Evolutionary conservation across 2,329 filamentous ascomycete genomes (phyloP).

Genomic region (Pezicula radicicola): DNA sequence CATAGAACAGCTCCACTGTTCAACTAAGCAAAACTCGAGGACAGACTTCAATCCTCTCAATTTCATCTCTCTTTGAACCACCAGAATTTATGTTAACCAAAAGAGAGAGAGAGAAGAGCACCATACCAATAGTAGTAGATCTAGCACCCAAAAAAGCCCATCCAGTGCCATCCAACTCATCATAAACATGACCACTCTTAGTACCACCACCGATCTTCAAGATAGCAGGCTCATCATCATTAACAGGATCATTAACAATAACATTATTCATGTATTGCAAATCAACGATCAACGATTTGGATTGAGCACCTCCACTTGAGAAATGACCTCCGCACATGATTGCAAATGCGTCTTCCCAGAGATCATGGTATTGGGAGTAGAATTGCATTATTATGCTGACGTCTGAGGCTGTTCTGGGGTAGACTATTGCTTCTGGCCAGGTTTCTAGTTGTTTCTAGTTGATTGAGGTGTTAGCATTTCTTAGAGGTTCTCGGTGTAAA

Average conservation of each 20-base stretch:
- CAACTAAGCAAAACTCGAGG: no score
- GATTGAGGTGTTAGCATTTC: no score
- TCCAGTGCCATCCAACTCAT: constrained; percentile 1
- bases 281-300: constrained; percentile 2
- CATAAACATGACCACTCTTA: constrained; percentile 3
- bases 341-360: constrained; percentile 3
- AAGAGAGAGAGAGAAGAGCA: neutral
- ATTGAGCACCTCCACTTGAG: constrained; percentile 2
- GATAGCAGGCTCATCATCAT: neutral
- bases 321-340: constrained; percentile 3
- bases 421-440: constrained; percentile 2
- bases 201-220: constrained; percentile 1
- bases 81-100: neutral
- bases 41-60: no score
- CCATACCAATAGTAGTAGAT: constrained; percentile 3
- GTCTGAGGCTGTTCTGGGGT: neutral
- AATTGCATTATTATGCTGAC: constrained; percentile 4
- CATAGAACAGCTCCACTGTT: no score
- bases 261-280: constrained; percentile 1
- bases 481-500: no score
- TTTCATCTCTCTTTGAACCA: no score
- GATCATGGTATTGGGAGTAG: constrained; percentile 1
- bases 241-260: neutral
- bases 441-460: neutral
- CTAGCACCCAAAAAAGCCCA: constrained; percentile 2